Base-by-base conservation (phyloP, 129 eudicot genomes). In the Flaveria trinervia region DNA sequence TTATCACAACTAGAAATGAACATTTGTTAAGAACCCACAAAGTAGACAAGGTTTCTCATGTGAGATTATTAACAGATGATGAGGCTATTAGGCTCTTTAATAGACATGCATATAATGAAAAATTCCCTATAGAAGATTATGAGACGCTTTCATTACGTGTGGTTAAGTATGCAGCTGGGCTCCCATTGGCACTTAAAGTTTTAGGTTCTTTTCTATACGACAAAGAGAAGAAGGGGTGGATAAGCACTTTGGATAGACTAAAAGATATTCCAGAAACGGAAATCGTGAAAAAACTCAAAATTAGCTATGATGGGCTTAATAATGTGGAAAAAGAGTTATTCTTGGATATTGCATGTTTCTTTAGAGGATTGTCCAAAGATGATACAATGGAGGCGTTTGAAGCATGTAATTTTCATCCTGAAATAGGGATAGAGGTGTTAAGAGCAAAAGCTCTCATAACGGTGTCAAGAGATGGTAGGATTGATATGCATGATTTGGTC, bases 1-100 rank as follows among this genome's bases (percentile, higher is more conserved):
- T 76, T 14, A 65, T 65, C 23, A 76, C 72, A 76, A 76, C 72
- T 2, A 64, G 80, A 76, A 36, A 76, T 33, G 6, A 46, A 6
- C 72, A 76, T 3, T 10, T 76, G 50, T 14, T 76, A 46, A 33
- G 2, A 48, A 26, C 54, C 7, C 64, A 14, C 18, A 61, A 28
- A 41, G 43, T 61, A 61, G 18, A 61, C 4, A 2, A 26, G 3
- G 44, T 61, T 3, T 52, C n/a, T 28, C 1, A 7, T 22, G 22
- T 44, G 26, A 44, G 10, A 36, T 43, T 78, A 18, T 78, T 70
- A 70, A 28, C 46, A 1, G 49, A 26, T 15, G 36, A 44, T 0
- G 82, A 69, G 41, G 60, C 70, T 23, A 43, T 70, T 0, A 8
- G 14, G 10, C 62, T 78, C 49, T 78, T 78, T 17, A 49, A 10